Evolutionary conservation across 768 basidiomycete genomes (phyloP).

Genomic region (Podaxis carcinomalis): DNA sequence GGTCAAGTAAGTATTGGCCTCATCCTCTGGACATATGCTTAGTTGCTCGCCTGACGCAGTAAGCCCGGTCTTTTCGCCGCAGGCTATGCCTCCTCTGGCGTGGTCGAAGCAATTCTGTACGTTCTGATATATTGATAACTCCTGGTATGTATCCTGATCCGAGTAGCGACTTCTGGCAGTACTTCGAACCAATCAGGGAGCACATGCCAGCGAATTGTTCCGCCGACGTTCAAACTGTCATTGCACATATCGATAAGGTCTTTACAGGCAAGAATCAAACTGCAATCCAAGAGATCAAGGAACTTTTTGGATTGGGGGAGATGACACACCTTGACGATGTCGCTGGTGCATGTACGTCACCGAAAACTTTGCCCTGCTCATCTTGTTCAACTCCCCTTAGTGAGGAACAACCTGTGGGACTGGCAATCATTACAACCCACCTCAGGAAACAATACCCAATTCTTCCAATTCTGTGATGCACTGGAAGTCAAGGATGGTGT

Average conservation of each 20-base stretch:
- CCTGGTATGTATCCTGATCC: background rate
- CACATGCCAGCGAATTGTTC: conserved; percentile 74
- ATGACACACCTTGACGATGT: conserved; percentile 65
- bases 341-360: conserved; percentile 46
- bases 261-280: conserved; percentile 39
- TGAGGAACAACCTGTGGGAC: conserved; percentile 57
- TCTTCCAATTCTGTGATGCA: conserved; percentile 64
- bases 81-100: conserved; percentile 64
- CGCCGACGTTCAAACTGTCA: conserved; percentile 61
- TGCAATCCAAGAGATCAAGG: conserved; percentile 52
- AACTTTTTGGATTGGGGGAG: conserved; percentile 51
- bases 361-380: conserved; percentile 19
- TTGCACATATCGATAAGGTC: conserved; percentile 56
- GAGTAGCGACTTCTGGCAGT: conserved; percentile 58
- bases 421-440: conserved; percentile 63
- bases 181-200: conserved; percentile 67
- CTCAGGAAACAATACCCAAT: conserved; percentile 38
- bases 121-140: conserved; percentile 11
- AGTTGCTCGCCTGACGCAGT: conserved; percentile 24
- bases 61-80: conserved; percentile 61
- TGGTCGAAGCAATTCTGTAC: conserved; percentile 57
- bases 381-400: conserved; percentile 37
- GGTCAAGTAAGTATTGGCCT: conserved; percentile 46
- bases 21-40: background rate
- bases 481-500: conserved; percentile 59